These are phyloP conservation scores for Breviolum minutum DNA, from an alignment of 73 alveolate genomes.

Conservation along the genomic window DNA sequence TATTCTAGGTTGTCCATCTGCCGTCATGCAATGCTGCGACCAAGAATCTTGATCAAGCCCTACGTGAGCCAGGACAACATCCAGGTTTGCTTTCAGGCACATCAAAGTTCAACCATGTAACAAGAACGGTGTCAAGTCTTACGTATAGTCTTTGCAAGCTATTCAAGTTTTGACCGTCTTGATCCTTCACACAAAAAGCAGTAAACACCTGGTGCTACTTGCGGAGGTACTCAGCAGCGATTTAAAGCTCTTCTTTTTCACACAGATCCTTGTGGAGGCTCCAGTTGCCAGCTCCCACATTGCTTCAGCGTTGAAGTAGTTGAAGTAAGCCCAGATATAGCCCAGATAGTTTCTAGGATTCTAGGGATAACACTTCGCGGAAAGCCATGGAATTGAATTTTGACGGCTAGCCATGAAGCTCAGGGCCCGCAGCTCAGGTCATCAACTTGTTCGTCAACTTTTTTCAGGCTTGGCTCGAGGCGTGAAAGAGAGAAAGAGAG, in stretches of 20 bases:
- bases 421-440: background rate
- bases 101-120: background rate
- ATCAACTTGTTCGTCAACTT: background rate
- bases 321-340: too few relatives aligned
- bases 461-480: slow-evolving; percentile 42
- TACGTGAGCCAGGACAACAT: background rate
- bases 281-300: background rate
- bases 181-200: background rate
- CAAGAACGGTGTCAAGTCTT: too few relatives aligned
- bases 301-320: too few relatives aligned
- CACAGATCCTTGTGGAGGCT: slow-evolving; percentile 67
- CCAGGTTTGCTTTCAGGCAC: slow-evolving; percentile 43
- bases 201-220: too few relatives aligned
- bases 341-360: too few relatives aligned
- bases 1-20: background rate
- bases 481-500: background rate
- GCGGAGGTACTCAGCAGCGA: slow-evolving; percentile 63
- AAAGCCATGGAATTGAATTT: too few relatives aligned
- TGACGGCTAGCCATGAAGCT: too few relatives aligned
- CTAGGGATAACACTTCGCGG: too few relatives aligned
- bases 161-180: background rate
- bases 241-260: slow-evolving; percentile 58
- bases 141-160: background rate
- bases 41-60: slow-evolving; percentile 63
- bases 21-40: background rate